These are phyloP conservation scores for Pyrus bretschneideri DNA, from an alignment of 306 rosid genomes.

Conservation along the genomic window DNA sequence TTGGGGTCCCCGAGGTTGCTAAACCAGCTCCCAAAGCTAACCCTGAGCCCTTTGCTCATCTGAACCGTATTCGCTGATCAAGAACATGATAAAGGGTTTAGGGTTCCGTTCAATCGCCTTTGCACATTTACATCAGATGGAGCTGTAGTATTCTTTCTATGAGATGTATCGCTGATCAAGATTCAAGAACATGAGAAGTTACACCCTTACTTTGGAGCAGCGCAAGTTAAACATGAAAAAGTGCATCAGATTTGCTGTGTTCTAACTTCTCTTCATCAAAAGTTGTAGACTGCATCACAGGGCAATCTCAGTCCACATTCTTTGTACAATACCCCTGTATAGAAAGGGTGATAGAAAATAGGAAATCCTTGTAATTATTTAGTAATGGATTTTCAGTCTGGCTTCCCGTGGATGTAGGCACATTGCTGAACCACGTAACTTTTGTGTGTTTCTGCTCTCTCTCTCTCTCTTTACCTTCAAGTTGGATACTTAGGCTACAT, in stretches of 20 bases:
- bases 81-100: no score
- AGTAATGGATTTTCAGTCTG: background rate
- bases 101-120: no score
- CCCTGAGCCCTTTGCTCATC: slow-evolving; percentile 35
- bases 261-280: background rate
- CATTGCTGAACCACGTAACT: slow-evolving; percentile 10
- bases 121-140: no score
- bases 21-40: slow-evolving; percentile 33
- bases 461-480: background rate
- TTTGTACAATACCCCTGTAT: background rate
- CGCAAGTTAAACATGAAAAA: background rate
- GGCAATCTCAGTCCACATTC: background rate
- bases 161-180: no score
- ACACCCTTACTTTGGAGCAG: background rate
- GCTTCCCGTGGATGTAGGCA: slow-evolving; percentile 8
- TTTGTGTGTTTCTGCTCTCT: background rate
- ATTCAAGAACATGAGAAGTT: background rate
- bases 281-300: background rate
- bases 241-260: background rate
- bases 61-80: slow-evolving; percentile 34
- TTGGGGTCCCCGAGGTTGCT: slow-evolving; percentile 43
- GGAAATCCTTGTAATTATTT: background rate
- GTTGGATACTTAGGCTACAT: no score
- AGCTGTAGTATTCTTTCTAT: no score
- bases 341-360: background rate